A percentile compares a stretch with the other conserved stretches of the same genome.
These are phyloP conservation scores for Amanita molliuscula DNA, from an alignment of 768 basidiomycete genomes.

Conservation along the genomic window DNA sequence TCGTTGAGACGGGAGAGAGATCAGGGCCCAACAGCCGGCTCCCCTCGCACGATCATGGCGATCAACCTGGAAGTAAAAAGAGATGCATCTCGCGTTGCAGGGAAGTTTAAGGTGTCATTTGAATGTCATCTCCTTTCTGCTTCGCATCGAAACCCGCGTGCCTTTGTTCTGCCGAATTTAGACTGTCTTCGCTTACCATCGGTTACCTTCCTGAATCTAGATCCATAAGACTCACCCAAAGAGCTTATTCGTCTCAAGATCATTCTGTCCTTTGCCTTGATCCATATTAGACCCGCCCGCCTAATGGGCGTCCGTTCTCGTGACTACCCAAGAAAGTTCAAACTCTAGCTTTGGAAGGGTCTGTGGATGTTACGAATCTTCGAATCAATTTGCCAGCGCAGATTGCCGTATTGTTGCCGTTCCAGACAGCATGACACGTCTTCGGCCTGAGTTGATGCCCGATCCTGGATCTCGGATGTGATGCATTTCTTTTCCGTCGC, in stretches of 20 bases:
- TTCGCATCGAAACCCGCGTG: conserved; percentile 45
- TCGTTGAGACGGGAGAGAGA: conserved; percentile 28
- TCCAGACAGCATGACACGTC: conserved; percentile 12
- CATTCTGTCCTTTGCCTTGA: conserved; percentile 12
- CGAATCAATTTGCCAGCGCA: conserved; percentile 13
- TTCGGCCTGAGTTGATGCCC: conserved; percentile 16
- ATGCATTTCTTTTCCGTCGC: conserved; percentile 16
- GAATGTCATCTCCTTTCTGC: conserved; percentile 21
- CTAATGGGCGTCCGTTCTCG: conserved; percentile 1
- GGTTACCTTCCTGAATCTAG: conserved; percentile 30
- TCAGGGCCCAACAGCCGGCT: conserved; percentile 32
- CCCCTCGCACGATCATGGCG: conserved; percentile 59
- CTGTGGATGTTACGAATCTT: conserved; percentile 4
- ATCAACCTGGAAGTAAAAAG: conserved; percentile 34
- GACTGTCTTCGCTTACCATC: conserved; percentile 37
- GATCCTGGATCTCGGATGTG: conserved; percentile 24
- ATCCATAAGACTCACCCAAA: conserved; percentile 27
- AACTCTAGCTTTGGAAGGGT: conserved; percentile 9
- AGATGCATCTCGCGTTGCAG: conserved; percentile 35
- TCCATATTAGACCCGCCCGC: conserved; percentile 10
- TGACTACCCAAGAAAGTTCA: neutral
- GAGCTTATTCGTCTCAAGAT: conserved; percentile 27
- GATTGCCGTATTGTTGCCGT: conserved; percentile 22
- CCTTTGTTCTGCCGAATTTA: conserved; percentile 43
- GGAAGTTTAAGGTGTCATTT: conserved; percentile 34